phyloP scores from a whole-genome alignment of 805 yeast species.

The Monosporozyma unispora region DNA sequence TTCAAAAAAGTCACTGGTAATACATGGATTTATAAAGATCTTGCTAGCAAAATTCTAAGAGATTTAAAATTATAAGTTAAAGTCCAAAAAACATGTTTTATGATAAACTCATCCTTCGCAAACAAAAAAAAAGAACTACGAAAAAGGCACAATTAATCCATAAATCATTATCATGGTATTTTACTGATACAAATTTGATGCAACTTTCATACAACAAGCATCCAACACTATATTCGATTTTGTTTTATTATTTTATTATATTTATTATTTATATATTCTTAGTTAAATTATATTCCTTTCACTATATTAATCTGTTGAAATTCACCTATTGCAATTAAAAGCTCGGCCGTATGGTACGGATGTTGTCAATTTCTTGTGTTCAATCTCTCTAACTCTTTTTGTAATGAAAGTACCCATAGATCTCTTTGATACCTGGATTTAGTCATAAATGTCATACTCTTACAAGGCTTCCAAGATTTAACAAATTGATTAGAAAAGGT shows the following conservation, averaged over 20 bases:
- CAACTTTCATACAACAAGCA: no score
- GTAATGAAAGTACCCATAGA: slow-evolving; percentile 53
- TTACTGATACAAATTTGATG: no score
- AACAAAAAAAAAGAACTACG: background rate
- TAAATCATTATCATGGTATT: background rate
- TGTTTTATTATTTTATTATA: background rate
- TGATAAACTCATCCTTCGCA: background rate
- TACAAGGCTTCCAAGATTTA: slow-evolving; percentile 58
- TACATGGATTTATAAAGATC: slow-evolving; percentile 88
- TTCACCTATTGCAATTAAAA: no score
- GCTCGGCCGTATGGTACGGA: no score
- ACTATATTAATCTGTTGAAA: background rate
- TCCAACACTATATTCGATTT: background rate
- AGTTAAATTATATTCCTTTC: background rate
- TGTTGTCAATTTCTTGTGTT: no score
- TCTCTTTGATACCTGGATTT: slow-evolving; percentile 77
- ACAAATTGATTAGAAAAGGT: slow-evolving; percentile 7
- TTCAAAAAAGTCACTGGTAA: slow-evolving; percentile 89
- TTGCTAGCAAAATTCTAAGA: slow-evolving; percentile 76
- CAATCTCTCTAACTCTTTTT: slow-evolving; percentile 31
- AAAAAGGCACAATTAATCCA: background rate
- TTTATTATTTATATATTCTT: background rate
- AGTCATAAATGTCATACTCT: slow-evolving; percentile 66
- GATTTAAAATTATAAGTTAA: slow-evolving; percentile 40
- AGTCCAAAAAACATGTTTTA: background rate